Evolutionary conservation across 192 early-diverging fungal species (phyloP).

Genomic region (Funneliformis mosseae): DNA sequence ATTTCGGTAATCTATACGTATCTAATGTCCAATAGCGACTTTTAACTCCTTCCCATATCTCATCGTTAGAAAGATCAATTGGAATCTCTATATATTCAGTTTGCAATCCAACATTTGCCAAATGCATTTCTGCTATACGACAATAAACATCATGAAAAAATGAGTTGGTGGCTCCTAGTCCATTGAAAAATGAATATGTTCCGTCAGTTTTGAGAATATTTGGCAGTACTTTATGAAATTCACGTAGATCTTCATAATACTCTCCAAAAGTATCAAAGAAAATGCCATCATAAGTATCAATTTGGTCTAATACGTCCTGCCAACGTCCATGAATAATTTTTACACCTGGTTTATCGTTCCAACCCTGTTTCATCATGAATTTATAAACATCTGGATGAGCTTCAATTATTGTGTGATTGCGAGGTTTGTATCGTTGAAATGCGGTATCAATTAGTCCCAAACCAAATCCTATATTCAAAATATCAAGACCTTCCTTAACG

Average conservation of each 20-base stretch:
- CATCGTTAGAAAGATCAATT: slow-evolving; percentile 75
- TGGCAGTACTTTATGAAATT: slow-evolving; percentile 72
- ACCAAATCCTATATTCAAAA: slow-evolving; percentile 86
- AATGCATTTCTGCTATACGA: slow-evolving; percentile 78
- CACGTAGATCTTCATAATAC: slow-evolving; percentile 84
- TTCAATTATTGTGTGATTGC: slow-evolving; percentile 89
- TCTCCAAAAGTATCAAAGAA: slow-evolving; percentile 97
- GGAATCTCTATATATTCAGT: slow-evolving; percentile 74
- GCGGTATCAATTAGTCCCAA: slow-evolving; percentile 88
- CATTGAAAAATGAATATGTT: slow-evolving; percentile 95
- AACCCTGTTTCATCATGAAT: slow-evolving; percentile 80
- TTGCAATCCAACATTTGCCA: slow-evolving; percentile 77
- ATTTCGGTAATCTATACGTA: slow-evolving; percentile 75
- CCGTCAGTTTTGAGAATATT: slow-evolving; percentile 75
- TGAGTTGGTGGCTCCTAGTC: slow-evolving; percentile 87
- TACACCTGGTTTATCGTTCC: slow-evolving; percentile 85
- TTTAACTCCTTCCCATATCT: slow-evolving; percentile 88
- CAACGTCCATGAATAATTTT: slow-evolving; percentile 88
- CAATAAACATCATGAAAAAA: slow-evolving; percentile 98
- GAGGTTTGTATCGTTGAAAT: slow-evolving; percentile 73
- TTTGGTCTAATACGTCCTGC: slow-evolving; percentile 81
- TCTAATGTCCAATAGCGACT: slow-evolving; percentile 75
- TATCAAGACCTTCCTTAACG: slow-evolving; percentile 55
- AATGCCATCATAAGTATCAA: slow-evolving; percentile 86
- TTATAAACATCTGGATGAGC: slow-evolving; percentile 96